Conservation (phyloP, 2,329 filamentous ascomycete genomes). For the Calonectria fujianensis region DNA sequence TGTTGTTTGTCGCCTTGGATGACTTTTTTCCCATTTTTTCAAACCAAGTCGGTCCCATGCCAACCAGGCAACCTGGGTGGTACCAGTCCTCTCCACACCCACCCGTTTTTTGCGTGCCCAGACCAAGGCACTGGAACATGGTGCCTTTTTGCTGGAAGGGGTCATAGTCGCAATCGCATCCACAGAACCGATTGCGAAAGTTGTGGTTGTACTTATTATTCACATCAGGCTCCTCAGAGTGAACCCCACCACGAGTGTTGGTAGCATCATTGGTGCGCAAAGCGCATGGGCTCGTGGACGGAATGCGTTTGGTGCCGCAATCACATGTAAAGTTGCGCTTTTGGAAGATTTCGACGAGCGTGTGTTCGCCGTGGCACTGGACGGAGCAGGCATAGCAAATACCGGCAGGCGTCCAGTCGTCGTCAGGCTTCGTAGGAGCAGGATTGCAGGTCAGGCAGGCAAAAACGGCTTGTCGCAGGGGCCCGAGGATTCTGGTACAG, state of each 20-base stretch:
- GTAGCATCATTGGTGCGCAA: conserved; percentile 84
- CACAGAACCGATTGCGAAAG: conserved; percentile 94
- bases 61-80: conserved; percentile 93
- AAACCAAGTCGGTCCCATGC: conserved; percentile 83
- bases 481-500: conserved; percentile 92
- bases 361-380: conserved; percentile 96
- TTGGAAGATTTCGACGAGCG: conserved; percentile 94
- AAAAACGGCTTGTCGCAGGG: conserved; percentile 91
- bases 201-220: conserved; percentile 97
- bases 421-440: conserved; percentile 77
- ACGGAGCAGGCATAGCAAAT: conserved; percentile 98
- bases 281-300: conserved; percentile 81
- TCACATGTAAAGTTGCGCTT: conserved; percentile 98
- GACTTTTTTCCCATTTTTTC: conserved; percentile 69
- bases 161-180: conserved; percentile 91
- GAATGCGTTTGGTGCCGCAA: conserved; percentile 90
- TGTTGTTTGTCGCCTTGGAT: conserved; percentile 50
- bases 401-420: conserved; percentile 77
- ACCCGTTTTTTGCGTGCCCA: conserved; percentile 86
- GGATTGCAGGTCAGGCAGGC: conserved; percentile 96
- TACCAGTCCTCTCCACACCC: conserved; percentile 99
- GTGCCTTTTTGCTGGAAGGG: conserved; percentile 93
- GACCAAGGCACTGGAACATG: conserved; percentile 97
- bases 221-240: conserved; percentile 81
- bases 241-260: conserved; percentile 84